Conservation (phyloP, 257 asterid species). For the Asclepias syriaca region DNA sequence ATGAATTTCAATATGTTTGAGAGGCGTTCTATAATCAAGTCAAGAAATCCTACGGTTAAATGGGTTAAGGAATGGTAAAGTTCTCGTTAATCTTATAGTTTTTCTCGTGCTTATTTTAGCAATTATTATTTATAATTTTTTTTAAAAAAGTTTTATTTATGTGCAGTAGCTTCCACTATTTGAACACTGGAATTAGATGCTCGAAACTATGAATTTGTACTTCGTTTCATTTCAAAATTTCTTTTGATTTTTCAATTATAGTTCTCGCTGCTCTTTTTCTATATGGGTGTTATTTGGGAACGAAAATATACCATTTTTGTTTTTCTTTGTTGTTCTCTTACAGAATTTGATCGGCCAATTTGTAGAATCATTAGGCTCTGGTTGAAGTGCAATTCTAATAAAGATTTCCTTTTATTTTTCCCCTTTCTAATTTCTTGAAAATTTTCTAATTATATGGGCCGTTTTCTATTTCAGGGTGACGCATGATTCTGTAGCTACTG, state of each 20-base stretch:
- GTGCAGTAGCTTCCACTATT: not conserved
- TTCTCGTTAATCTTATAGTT: not conserved
- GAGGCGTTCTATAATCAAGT: conserved; percentile 63
- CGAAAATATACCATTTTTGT: too few relatives aligned
- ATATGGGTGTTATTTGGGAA: too few relatives aligned
- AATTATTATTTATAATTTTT: not conserved
- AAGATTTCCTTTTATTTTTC: too few relatives aligned
- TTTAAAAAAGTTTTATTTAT: not conserved
- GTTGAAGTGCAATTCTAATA: not conserved
- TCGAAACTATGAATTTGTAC: not conserved
- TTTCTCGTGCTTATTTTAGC: not conserved
- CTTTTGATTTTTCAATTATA: not conserved
- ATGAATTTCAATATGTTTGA: conserved; percentile 49
- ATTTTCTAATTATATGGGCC: not conserved
- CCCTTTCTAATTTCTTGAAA: not conserved
- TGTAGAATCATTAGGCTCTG: not conserved
- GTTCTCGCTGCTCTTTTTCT: not conserved
- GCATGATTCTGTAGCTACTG: conserved; percentile 86
- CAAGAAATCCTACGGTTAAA: conserved; percentile 62
- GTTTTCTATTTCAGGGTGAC: conserved; percentile 60
- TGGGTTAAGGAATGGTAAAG: conserved; percentile 88
- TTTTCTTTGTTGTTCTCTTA: too few relatives aligned
- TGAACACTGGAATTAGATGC: not conserved
- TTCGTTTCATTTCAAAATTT: not conserved
- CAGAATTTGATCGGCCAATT: too few relatives aligned